These are phyloP conservation scores for Ramaria rubella DNA, from an alignment of 768 basidiomycete genomes.

Conservation along the genomic window DNA sequence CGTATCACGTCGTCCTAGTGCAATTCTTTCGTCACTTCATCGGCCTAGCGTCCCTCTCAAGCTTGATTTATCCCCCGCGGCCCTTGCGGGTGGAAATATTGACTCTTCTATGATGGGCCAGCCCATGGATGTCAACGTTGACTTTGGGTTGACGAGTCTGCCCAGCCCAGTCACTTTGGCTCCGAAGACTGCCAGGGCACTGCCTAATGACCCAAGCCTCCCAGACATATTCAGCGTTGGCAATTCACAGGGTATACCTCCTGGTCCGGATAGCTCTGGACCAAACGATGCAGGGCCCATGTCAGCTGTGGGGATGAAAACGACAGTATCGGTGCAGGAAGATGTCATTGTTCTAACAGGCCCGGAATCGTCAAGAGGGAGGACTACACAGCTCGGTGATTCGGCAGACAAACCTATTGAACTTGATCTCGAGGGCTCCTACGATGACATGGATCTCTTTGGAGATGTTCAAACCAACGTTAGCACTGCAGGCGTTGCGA, in stretches of 20 bases:
- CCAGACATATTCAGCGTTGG: constrained; percentile 4
- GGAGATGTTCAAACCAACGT: constrained; percentile 29
- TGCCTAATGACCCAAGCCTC: constrained; percentile 23
- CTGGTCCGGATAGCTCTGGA: background rate
- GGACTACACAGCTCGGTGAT: constrained; percentile 34
- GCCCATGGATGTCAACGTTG: constrained; percentile 6
- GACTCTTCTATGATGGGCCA: background rate
- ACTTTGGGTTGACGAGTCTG: constrained; percentile 43
- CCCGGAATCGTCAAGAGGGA: background rate
- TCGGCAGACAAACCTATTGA: constrained; percentile 80
- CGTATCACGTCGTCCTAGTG: constrained; percentile 52
- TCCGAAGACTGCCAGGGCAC: constrained; percentile 66
- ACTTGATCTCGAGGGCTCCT: constrained; percentile 66
- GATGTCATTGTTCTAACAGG: constrained; percentile 11
- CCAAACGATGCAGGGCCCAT: constrained; percentile 5
- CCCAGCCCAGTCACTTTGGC: constrained; percentile 78
- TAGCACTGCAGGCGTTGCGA: background rate
- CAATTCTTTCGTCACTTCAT: constrained; percentile 73
- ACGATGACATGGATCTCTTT: constrained; percentile 53
- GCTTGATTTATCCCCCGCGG: constrained; percentile 70
- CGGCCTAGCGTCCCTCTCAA: constrained; percentile 65
- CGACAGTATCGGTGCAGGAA: background rate
- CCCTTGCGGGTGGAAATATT: constrained; percentile 36
- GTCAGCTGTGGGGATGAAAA: background rate
- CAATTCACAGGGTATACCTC: background rate